Evolutionary conservation across 139 green algal genomes (phyloP).

Genomic region (Deuterostichococcus epilithicus): DNA sequence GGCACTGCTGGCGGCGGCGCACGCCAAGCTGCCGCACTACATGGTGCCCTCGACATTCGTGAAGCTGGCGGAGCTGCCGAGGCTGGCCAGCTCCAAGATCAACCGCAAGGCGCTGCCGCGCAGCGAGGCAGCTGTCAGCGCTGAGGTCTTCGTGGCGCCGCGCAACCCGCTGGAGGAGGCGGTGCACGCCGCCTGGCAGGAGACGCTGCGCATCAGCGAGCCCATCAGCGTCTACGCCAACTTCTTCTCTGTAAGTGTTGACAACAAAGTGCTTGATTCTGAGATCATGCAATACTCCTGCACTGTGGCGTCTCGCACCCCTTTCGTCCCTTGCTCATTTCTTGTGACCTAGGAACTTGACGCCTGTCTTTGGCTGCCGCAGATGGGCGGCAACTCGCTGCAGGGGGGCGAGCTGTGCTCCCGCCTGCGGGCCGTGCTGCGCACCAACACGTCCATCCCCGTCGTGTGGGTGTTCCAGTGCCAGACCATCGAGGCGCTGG

Average conservation of each 20-base stretch:
- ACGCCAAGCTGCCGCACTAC: conserved; percentile 20
- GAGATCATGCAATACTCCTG: no score
- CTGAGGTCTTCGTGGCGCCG: background rate
- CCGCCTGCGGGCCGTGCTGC: background rate
- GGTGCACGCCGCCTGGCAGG: background rate
- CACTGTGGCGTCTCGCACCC: no score
- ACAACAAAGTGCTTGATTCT: no score
- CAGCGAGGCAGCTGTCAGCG: background rate
- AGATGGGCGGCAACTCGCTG: background rate
- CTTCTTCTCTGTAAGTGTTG: no score
- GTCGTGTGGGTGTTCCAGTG: background rate
- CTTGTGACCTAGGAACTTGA: no score
- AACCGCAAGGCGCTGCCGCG: background rate
- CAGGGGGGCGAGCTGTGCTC: background rate
- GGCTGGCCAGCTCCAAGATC: conserved; percentile 26
- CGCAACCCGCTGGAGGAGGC: background rate
- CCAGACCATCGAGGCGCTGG: background rate
- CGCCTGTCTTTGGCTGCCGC: no score
- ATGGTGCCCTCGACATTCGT: conserved; percentile 23
- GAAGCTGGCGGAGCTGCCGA: conserved; percentile 10
- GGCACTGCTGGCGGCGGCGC: background rate
- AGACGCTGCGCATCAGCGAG: background rate
- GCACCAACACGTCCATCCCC: background rate
- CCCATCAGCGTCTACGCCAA: background rate
- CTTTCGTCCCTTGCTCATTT: no score